Conservation (phyloP, 495 filamentous ascomycete species). For the Trichoderma gamsii region DNA sequence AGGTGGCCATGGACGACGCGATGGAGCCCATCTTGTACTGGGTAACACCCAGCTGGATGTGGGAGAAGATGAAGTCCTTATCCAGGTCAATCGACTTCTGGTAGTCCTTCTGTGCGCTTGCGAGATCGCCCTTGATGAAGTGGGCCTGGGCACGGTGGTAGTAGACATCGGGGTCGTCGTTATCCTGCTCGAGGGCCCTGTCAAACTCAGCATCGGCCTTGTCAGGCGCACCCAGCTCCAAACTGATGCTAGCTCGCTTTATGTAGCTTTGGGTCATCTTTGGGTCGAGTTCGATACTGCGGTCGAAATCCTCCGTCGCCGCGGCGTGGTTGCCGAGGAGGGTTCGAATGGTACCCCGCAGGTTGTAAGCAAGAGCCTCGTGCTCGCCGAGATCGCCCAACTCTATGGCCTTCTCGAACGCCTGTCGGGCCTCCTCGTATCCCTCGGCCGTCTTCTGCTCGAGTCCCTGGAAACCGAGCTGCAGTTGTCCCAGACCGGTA, state of each 20-base stretch:
- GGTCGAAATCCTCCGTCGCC: conserved; percentile 77
- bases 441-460: conserved; percentile 78
- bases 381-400: conserved; percentile 67
- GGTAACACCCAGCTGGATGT: conserved; percentile 98
- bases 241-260: conserved; percentile 96
- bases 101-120: conserved; percentile 93
- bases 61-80: conserved; percentile 93
- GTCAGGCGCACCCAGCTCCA: conserved; percentile 86
- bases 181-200: conserved; percentile 76
- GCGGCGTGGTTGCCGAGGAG: conserved; percentile 78
- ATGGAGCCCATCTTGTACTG: conserved; percentile 99
- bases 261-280: conserved; percentile 92
- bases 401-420: conserved; percentile 85
- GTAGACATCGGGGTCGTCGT: conserved; percentile 92
- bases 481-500: conserved; percentile 76
- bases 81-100: conserved; percentile 98
- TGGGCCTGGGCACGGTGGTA: conserved; percentile 98
- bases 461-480: conserved; percentile 73
- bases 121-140: conserved; percentile 93
- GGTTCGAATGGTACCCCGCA: conserved; percentile 92
- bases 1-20: conserved; percentile 96
- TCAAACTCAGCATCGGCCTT: conserved; percentile 84
- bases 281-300: conserved; percentile 85
- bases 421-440: conserved; percentile 76
- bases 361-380: conserved; percentile 89